A percentile compares a stretch with the other conserved stretches of the same genome.
Conservation (phyloP, 2,329 filamentous ascomycete genomes). For the Leptographium radiaticola region DNA sequence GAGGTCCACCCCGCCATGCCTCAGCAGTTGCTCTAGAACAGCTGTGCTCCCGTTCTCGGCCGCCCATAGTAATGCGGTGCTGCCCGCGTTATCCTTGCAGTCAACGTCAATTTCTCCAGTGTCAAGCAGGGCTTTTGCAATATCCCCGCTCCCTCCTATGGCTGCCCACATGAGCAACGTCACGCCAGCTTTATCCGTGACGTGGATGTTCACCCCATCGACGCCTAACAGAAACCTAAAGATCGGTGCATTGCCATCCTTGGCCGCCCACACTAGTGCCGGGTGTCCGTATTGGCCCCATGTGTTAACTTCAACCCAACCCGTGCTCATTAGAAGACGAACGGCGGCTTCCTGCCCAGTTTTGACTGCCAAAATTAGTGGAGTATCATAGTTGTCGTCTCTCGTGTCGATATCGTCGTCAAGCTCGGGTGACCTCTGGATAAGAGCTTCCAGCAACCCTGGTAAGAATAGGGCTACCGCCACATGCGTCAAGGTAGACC, state of each 20-base stretch:
- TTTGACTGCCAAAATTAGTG: background rate
- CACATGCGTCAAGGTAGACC: background rate
- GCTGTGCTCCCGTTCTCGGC: background rate
- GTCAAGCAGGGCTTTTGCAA: background rate
- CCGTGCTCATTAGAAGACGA: background rate
- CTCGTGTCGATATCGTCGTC: background rate
- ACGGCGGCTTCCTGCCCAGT: background rate
- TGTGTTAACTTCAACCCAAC: background rate
- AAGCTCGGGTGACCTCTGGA: background rate
- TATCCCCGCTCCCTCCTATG: background rate
- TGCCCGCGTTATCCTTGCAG: background rate
- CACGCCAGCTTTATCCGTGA: background rate
- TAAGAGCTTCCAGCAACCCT: background rate
- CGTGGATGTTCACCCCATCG: background rate
- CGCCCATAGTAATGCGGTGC: background rate
- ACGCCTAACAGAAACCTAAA: background rate
- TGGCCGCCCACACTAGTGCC: background rate
- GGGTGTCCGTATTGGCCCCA: background rate
- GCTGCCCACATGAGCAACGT: background rate
- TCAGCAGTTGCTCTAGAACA: background rate
- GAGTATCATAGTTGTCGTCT: background rate
- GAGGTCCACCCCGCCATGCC: background rate
- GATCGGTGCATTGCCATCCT: background rate
- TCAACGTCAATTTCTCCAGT: background rate
- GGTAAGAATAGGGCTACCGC: background rate